Evolutionary conservation across 192 early-diverging fungal species (phyloP), one percentile per base, ranked within the genome.

Genomic region (Martensiomyces pterosporus): DNA sequence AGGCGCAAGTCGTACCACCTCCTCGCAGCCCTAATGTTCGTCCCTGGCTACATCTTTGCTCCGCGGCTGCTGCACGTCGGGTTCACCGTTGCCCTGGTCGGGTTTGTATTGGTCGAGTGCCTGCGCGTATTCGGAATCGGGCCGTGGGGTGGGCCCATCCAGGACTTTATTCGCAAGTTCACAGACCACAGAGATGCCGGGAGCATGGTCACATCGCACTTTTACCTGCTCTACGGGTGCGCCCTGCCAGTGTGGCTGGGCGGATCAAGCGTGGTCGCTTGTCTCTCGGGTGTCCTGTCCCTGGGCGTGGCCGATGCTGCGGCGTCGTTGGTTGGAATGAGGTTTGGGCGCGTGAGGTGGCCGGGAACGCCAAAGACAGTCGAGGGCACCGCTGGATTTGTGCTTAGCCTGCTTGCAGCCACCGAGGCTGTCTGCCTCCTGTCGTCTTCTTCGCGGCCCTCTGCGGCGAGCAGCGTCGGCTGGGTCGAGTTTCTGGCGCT

Each of bases 171-270:
- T 57, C 59, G 70, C 15, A 75, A 78, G 25, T 98, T 98, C 63
- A 73, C 91, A n/a, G 92, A 95, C 47, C 64, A 76, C 29, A 81
- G 89, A 9, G 95, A 98, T 49, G 61, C 80, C 2, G 95, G 93
- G 16, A 79, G 82, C 0, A 79, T 87, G 22, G 86, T 98, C 6
- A 64, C 95, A 3, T 85, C 88, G 23, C 95, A 98, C 51, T 64
- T 97, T 32, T 94, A 94, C 45, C 68, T 98, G 15, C 60, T 98
- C 8, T 24, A 91, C 17, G 95, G 95, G 5, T 98, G 95, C 60
- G 93, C 93, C 2, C 49, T 83, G 15, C 88, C 93, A 0, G 85
- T 97, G 19, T 98, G 92, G 91, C 65, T 96, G 18, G 79, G 79
- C 53, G 66, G 83, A 63, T 15, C 44, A 64, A 35, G 80, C 69